Percentiles rank a stretch among this genome's conserved stretches.
phyloP scores from a whole-genome alignment of 441 rosid species.

The Melastoma candidum region DNA sequence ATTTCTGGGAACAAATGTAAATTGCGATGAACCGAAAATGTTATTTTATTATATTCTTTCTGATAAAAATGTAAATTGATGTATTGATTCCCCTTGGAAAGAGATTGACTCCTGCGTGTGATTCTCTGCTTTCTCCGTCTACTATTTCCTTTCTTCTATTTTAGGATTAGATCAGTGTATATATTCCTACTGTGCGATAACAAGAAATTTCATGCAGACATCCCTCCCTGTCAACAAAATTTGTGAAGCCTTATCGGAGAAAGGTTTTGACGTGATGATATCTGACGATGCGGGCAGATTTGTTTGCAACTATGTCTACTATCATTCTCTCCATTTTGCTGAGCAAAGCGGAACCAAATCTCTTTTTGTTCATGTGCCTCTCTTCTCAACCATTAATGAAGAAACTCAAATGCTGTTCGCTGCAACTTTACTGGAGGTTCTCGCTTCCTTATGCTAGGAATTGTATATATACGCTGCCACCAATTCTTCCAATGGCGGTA shows the following conservation, averaged over 20 bases:
- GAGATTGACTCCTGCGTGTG: too few relatives aligned
- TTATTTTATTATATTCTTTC: too few relatives aligned
- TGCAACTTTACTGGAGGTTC: conserved; percentile 83
- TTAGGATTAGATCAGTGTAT: too few relatives aligned
- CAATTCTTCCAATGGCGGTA: too few relatives aligned
- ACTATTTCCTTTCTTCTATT: too few relatives aligned
- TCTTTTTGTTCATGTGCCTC: conserved; percentile 91
- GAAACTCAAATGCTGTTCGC: conserved; percentile 88
- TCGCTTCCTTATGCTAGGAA: conserved; percentile 51
- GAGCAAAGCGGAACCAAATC: conserved; percentile 66
- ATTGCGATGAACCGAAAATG: too few relatives aligned
- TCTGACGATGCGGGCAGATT: conserved; percentile 95
- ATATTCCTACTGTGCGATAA: too few relatives aligned
- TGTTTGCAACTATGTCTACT: conserved; percentile 93
- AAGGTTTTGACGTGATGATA: conserved; percentile 67
- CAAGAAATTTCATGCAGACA: conserved; percentile 35
- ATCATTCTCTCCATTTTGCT: conserved; percentile 84
- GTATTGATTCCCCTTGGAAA: too few relatives aligned
- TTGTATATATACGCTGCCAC: neutral
- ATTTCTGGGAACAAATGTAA: too few relatives aligned
- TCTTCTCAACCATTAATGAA: conserved; percentile 70
- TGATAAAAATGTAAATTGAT: too few relatives aligned
- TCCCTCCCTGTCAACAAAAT: conserved; percentile 71
- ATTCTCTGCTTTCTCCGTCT: too few relatives aligned
- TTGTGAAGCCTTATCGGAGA: conserved; percentile 45